Evolutionary conservation across 1,139 yeast species (phyloP), one percentile per base, ranked within the genome.

Genomic region (Komagataea norvegica): DNA sequence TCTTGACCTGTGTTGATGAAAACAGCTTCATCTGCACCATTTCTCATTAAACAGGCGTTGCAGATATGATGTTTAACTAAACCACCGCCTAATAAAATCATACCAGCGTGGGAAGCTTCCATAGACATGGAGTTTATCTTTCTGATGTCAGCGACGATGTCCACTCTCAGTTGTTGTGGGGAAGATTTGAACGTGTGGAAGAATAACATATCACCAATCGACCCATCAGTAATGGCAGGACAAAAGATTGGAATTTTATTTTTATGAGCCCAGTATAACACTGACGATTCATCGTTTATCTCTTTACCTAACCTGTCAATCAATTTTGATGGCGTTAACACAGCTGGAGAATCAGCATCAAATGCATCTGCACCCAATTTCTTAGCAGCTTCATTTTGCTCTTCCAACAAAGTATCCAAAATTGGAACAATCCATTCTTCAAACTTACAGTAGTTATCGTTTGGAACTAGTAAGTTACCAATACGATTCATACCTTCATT

Each of bases 351-450:
- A 33, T 76, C 80, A 7, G 80, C 68, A 38, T 86, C 88, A 42
- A 80, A 66, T 33, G 72, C 62, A 23, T 67, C 68, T 15, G 55
- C 54, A 15, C 74, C 76, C 21, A 65, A 62, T 47, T 70, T 66
- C 40, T 67, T 62, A 50, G 77, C 74, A 41, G 74, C 79, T 36
- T 62, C 79, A 52, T 84, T 87, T 65, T 91, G 98, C 62, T 91
- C 98, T 55, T 83, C 83, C 43, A 89, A 71, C 77, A 89, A 79
- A 38, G 68, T 75, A 59, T 89, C 96, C 53, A 91, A 72, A 39
- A 91, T 74, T 23, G 98, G 98, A 25, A 91, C 93, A 51, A 91
- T 85, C 98, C 98, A 91, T 61, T 93, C 98, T 64, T 91, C 99
- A 56, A 91, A 91, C 57, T 78, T 80, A 68, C 97, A 89, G 66